A percentile compares a stretch with the other conserved stretches of the same genome.
phyloP scores from a whole-genome alignment of 192 early-diverging fungal genomes.

The Linnemannia hyalina region DNA sequence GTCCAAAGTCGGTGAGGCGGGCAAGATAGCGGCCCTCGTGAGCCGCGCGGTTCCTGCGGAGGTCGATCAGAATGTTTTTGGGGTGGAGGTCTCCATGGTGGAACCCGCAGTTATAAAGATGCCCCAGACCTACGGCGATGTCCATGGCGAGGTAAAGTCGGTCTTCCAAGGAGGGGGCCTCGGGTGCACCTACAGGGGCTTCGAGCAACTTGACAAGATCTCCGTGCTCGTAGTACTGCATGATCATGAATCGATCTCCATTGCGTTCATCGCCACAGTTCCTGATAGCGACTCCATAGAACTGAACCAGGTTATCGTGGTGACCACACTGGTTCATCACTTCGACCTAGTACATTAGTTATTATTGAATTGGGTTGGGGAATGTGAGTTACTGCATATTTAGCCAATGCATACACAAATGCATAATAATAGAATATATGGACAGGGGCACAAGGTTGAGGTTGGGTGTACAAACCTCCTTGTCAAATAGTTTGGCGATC shows the following conservation, averaged over 20 bases:
- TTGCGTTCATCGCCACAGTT: constrained; percentile 37
- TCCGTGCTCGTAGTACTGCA: constrained; percentile 47
- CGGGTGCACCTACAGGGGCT: background rate
- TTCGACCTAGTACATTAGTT: constrained; percentile 19
- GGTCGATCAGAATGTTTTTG: constrained; percentile 50
- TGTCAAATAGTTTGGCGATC: constrained; percentile 45
- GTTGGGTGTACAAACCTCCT: constrained; percentile 38
- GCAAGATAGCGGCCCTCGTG: constrained; percentile 43
- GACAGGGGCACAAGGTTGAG: background rate
- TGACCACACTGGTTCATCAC: constrained; percentile 50
- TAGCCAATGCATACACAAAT: background rate
- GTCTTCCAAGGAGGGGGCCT: constrained; percentile 35
- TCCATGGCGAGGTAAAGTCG: constrained; percentile 44
- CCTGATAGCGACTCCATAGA: constrained; percentile 44
- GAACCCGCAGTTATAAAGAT: constrained; percentile 47
- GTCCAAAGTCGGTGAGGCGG: constrained; percentile 48
- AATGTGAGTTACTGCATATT: background rate
- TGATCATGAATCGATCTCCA: constrained; percentile 47
- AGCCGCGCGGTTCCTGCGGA: constrained; percentile 9
- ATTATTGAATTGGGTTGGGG: background rate
- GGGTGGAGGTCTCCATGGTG: constrained; percentile 54
- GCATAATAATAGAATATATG: background rate
- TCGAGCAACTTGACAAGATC: constrained; percentile 43
- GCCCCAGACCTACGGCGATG: constrained; percentile 41
- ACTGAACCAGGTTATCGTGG: constrained; percentile 49